Evolutionary conservation across 164 flowering plant species (phyloP).

Genomic region (Magnolia officinalis): DNA sequence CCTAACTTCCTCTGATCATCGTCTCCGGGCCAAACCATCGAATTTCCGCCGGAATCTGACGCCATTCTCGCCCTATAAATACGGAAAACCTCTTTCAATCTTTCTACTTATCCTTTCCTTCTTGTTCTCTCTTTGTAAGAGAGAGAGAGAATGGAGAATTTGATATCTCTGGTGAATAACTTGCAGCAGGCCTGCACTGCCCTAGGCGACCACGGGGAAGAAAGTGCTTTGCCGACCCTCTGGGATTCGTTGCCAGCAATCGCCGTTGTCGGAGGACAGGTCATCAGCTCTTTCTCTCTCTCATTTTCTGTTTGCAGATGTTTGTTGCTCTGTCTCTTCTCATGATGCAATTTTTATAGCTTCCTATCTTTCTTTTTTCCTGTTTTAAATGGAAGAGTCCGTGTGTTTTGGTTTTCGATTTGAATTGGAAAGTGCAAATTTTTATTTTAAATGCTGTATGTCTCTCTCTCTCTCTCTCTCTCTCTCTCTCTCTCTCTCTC

Average conservation of each 20-base stretch:
- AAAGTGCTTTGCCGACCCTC: slow-evolving; percentile 74
- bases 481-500: neutral
- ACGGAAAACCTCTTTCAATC: neutral
- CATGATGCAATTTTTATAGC: no score
- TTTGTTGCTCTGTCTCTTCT: neutral
- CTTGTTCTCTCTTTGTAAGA: neutral
- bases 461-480: no score
- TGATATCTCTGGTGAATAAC: slow-evolving; percentile 75
- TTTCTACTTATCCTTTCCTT: neutral
- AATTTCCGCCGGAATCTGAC: neutral
- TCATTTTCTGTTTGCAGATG: neutral
- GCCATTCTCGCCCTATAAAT: neutral
- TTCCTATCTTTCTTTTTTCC: no score
- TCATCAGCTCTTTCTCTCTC: slow-evolving; percentile 9
- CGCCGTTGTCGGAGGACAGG: slow-evolving; percentile 99
- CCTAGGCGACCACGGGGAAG: slow-evolving; percentile 87
- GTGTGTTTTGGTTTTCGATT: no score
- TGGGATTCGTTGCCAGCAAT: slow-evolving; percentile 96
- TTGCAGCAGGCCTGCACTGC: slow-evolving; percentile 93
- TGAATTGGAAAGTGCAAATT: no score
- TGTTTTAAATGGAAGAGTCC: no score
- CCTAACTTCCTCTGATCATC: neutral
- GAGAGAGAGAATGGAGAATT: slow-evolving; percentile 53
- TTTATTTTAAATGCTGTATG: no score
- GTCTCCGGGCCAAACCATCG: no score